phyloP scores from a whole-genome alignment of 2,329 filamentous ascomycete species.

The Neoscytalidium dimidiatum region DNA sequence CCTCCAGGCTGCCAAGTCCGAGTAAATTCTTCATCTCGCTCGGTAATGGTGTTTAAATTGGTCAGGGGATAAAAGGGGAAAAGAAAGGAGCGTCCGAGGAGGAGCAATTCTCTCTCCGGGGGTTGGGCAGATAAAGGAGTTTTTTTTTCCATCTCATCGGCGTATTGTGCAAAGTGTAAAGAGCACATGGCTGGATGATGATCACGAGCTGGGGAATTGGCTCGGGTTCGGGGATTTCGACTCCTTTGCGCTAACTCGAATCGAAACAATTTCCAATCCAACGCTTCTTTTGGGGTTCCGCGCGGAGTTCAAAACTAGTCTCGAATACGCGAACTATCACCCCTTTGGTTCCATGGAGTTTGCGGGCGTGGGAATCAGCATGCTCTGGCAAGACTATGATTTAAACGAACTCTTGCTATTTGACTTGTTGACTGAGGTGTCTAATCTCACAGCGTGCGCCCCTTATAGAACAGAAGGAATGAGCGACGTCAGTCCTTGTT shows the following conservation, averaged over 20 bases:
- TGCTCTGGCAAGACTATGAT: no score
- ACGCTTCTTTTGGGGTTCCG: not conserved
- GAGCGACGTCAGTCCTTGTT: no score
- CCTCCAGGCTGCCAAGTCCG: constrained; percentile 55
- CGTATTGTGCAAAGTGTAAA: constrained; percentile 7
- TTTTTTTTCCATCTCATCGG: constrained; percentile 12
- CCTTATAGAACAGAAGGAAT: no score
- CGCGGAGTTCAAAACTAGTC: no score
- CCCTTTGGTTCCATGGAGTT: no score
- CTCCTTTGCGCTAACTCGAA: constrained; percentile 16
- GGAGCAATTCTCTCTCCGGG: constrained; percentile 8
- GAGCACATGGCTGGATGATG: constrained; percentile 14
- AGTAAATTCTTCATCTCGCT: constrained; percentile 2
- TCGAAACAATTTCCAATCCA: constrained; percentile 16
- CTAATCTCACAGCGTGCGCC: no score
- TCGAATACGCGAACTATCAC: not conserved
- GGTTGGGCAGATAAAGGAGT: constrained; percentile 1
- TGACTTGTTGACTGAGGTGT: no score
- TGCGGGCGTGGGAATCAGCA: no score
- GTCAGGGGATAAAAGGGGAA: not conserved
- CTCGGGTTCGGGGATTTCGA: constrained; percentile 6
- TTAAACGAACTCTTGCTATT: no score
- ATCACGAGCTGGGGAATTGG: constrained; percentile 12
- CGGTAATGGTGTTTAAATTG: not conserved
- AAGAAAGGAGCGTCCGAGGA: constrained; percentile 6